Evolutionary conservation across 1,284 basidiomycete genomes (phyloP).

Genomic region (Puccinia horiana): DNA sequence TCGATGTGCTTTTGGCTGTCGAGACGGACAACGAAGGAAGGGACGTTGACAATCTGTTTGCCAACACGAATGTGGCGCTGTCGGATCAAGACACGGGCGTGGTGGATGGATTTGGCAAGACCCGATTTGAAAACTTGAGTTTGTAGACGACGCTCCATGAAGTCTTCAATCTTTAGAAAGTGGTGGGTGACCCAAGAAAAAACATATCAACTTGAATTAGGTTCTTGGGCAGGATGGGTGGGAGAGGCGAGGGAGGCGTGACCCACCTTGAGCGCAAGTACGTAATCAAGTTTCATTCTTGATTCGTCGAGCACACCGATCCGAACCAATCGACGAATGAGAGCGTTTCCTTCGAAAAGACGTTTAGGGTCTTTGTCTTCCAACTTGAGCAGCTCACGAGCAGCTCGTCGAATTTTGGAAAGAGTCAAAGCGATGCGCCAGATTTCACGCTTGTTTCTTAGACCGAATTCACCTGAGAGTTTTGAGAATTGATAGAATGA

Average conservation of each 20-base stretch:
- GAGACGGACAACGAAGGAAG: slow-evolving; percentile 89
- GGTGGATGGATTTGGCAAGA: slow-evolving; percentile 97
- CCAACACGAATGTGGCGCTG: slow-evolving; percentile 98
- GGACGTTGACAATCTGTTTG: slow-evolving; percentile 99
- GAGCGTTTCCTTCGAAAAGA: slow-evolving; percentile 98
- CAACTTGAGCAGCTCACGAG: slow-evolving; percentile 99
- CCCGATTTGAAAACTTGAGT: slow-evolving; percentile 99
- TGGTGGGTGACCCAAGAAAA: slow-evolving; percentile 26
- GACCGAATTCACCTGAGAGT: slow-evolving; percentile 96
- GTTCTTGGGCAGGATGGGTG: background rate
- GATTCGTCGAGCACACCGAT: slow-evolving; percentile 99
- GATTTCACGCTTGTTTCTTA: slow-evolving; percentile 99
- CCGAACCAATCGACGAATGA: slow-evolving; percentile 97
- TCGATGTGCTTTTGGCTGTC: slow-evolving; percentile 79
- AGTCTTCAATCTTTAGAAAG: slow-evolving; percentile 98
- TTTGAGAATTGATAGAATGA: slow-evolving; percentile 63
- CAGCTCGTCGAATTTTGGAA: slow-evolving; percentile 99
- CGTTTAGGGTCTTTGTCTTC: slow-evolving; percentile 99
- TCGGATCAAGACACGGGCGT: slow-evolving; percentile 95
- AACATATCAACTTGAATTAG: background rate
- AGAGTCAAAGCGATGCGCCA: slow-evolving; percentile 98
- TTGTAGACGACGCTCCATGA: slow-evolving; percentile 98
- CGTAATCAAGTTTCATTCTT: slow-evolving; percentile 69
- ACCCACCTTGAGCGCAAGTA: slow-evolving; percentile 46
- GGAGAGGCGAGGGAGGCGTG: background rate